Conservation (phyloP, 306 rosid genomes). For the Argentina anserina region DNA sequence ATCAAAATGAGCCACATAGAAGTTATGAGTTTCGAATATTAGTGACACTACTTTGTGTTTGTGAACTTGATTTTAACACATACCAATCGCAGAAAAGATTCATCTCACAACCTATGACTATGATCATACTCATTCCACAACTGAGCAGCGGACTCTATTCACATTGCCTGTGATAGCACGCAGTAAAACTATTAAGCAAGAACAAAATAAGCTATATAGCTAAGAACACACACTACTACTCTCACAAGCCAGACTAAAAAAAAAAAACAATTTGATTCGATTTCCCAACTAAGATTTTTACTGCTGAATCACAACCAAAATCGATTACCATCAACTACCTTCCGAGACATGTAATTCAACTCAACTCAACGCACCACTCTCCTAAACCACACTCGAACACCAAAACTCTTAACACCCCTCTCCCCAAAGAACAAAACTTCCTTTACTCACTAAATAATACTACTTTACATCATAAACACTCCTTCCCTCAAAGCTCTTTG, state of each 20-base stretch:
- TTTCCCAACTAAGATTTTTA: background rate
- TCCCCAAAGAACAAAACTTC: background rate
- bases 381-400: background rate
- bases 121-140: background rate
- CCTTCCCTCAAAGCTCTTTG: background rate
- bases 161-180: background rate
- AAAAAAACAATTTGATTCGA: background rate
- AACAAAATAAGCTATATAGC: background rate
- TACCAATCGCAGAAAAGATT: background rate
- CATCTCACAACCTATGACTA: background rate
- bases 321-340: background rate
- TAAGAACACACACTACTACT: background rate
- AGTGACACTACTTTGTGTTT: background rate
- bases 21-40: background rate
- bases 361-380: background rate
- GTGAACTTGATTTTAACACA: background rate
- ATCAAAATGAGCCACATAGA: background rate
- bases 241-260: background rate
- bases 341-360: background rate
- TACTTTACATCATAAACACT: background rate
- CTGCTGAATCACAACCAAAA: background rate
- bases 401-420: background rate
- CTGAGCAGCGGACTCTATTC: background rate
- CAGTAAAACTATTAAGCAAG: background rate
- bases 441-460: background rate